Evolutionary conservation across 1,284 basidiomycete genomes (phyloP), one percentile per base, ranked within the genome.

Genomic region (Peniophora sp.): DNA sequence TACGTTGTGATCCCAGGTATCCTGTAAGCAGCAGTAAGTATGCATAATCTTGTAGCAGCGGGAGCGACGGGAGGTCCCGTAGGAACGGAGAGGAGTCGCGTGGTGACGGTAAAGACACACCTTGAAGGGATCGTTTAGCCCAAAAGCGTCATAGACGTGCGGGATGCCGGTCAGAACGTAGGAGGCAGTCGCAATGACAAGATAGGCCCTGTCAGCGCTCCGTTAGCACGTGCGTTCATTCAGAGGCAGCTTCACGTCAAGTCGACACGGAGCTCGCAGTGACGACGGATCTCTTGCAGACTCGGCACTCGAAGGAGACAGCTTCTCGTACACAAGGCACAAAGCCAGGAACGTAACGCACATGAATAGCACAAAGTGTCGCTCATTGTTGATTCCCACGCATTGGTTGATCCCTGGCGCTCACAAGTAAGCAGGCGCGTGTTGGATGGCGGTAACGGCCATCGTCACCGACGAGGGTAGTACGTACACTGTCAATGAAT

Each of bases 301-400:
- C 5, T 32, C 12, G 27, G 12, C 27, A 32, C 27, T n/a, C 12
- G 27, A 32, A 32, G 5, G 27, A 32, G 12, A 12, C 5, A 32
- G 6, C 27, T 5, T 3, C 41, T 10, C 16, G 8, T 20, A 19
- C 34, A 27, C 17, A 19, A 16, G 10, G 36, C 49, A 39, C 50
- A 36, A 43, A 43, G 35, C 36, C 39, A 36, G 22, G 14, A 35
- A 46, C 9, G n/a, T 2, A n/a, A 68, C 81, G 50, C 53, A 89
- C 92, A 98, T 87, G 77, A 98, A 99, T 34, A 98, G 73, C 32
- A 97, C 78, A 61, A 99, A 99, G 68, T 98, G 92, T 0, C 96
- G 81, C 66, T 98, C 95, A 63, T 99, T 99, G 64, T 96, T 77
- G 6, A 98, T 66, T 2, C 97, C 96, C 22, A 99, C 92, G 61